Conservation (phyloP, 208 protist genomes). For the Herpetomonas tarakana region DNA sequence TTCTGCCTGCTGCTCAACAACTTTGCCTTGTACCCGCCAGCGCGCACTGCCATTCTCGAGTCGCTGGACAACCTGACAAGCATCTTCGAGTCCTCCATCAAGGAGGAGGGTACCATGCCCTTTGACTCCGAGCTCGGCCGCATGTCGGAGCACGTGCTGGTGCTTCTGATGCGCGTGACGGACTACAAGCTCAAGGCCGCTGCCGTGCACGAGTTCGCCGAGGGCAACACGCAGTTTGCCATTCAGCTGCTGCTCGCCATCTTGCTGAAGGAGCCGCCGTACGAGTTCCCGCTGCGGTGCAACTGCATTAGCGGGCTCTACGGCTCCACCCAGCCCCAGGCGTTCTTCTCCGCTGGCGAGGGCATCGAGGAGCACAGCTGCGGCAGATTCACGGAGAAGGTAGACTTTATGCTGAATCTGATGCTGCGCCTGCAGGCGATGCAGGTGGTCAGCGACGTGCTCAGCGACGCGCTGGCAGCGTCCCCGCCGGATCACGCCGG, state of each 20-base stretch:
- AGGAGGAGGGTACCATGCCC: conserved; percentile 74
- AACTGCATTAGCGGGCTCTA: conserved; percentile 87
- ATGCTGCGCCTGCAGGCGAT: conserved; percentile 86
- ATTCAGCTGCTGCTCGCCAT: conserved; percentile 91
- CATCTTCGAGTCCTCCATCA: conserved; percentile 86
- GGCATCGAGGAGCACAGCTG: conserved; percentile 76
- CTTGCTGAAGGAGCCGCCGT: conserved; percentile 88
- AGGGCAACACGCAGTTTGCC: conserved; percentile 89
- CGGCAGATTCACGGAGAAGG: conserved; percentile 85
- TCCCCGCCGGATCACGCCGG: conserved; percentile 6
- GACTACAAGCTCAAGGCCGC: conserved; percentile 86
- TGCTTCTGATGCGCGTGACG: conserved; percentile 88
- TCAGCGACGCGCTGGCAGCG: conserved; percentile 54
- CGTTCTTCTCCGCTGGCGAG: conserved; percentile 73
- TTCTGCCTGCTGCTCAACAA: conserved; percentile 89
- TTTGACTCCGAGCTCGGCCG: conserved; percentile 91
- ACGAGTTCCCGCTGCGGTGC: conserved; percentile 86
- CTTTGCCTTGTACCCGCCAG: conserved; percentile 73
- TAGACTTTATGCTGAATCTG: conserved; percentile 79
- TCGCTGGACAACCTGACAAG: conserved; percentile 71
- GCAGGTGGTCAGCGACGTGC: conserved; percentile 83
- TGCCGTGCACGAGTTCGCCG: conserved; percentile 89
- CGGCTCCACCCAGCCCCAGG: conserved; percentile 89
- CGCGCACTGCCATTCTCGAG: conserved; percentile 66
- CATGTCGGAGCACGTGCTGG: conserved; percentile 91